These are phyloP conservation scores for Cercospora canescens DNA, from an alignment of 2,329 filamentous ascomycete genomes.

Conservation along the genomic window DNA sequence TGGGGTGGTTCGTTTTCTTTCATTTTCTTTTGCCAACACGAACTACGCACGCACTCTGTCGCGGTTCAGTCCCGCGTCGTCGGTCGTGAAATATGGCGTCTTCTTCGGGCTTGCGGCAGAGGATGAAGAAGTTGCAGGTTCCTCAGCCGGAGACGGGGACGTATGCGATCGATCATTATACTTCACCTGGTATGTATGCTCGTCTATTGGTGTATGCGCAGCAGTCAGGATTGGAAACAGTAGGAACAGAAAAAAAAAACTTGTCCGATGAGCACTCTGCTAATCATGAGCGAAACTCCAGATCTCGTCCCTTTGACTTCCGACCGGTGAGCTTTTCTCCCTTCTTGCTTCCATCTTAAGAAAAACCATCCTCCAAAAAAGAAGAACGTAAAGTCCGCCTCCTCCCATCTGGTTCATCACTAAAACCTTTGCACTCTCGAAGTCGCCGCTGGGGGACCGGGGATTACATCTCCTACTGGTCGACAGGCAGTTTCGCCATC, in stretches of 20 bases:
- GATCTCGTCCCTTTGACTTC: conserved; percentile 8
- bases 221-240: no score
- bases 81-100: no score
- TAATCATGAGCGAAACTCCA: background rate
- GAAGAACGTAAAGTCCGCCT: no score
- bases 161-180: conserved; percentile 18
- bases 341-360: no score
- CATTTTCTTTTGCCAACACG: no score
- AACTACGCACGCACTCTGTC: no score
- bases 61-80: no score
- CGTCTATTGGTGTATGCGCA: no score
- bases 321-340: background rate
- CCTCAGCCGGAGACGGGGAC: conserved; percentile 12
- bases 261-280: background rate
- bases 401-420: no score
- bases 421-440: background rate
- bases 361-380: no score
- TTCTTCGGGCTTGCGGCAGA: background rate
- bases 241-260: background rate
- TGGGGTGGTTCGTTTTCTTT: no score
- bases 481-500: conserved; percentile 20
- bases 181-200: conserved; percentile 12
- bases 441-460: conserved; percentile 8
- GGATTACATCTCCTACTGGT: conserved; percentile 16
- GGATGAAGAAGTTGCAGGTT: conserved; percentile 13